Evolutionary conservation across 306 rosid species (phyloP), one percentile per base, ranked within the genome.

Genomic region (Herpetospermum pedunculosum): DNA sequence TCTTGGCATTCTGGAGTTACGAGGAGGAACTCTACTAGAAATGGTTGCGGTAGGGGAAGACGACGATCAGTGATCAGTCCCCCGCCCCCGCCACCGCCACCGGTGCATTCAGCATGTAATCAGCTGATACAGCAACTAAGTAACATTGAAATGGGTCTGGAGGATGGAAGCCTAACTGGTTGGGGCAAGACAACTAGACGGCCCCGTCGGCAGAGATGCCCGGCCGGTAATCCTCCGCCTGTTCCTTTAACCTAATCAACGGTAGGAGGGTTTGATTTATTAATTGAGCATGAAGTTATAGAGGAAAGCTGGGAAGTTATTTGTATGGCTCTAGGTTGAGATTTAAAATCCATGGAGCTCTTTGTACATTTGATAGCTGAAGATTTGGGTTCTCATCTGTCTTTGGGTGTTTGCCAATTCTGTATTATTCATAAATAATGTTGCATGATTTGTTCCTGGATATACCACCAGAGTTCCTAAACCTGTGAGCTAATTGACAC

Each of bases 111-210:
- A 35, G 68, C 85, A 54, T 84, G 88, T 81, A 74, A 83, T 50
- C 82, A 80, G 14, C 83, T 84, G 85, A 72, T 83, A 43, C 96
- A 86, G 80, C 90, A 87, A 80, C 85, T 85, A 55, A 86, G 58
- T 80, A 85, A 74, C 57, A 85, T 87, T 41, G 96, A 91, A 75
- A 80, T 87, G 72, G 95, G 85, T 63, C 83, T 86, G 87, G 99
- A 94, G 76, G 97, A 94, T 78, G 85, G 91, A 76, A 94, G 92
- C 91, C 85, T 91, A 78, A 83, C 96, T 10, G 92, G 99, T 81
- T 94, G 97, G 99, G 97, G 99, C 55, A 94, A 89, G 81, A 91
- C 97, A 67, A 88, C 96, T n/a, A 84, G 99, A 80, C 80, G 99
- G 79, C 96, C 99, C 52, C 97, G 99, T 1, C 60, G 99, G 80